Conservation (phyloP, 2,329 filamentous ascomycete species). For the Hypoxylon sp. region DNA sequence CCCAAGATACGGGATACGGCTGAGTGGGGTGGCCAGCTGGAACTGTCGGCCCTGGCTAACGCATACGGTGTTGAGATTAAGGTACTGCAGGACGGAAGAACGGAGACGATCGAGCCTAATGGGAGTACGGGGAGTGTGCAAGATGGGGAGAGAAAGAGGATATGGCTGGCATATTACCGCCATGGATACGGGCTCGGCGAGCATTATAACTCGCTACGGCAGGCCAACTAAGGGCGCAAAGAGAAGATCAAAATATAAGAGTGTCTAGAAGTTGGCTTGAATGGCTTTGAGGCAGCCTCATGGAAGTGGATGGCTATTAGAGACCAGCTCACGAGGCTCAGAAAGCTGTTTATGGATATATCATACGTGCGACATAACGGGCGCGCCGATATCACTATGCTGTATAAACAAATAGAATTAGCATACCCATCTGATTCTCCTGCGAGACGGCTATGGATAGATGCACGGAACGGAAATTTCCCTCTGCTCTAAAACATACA, state of each 20-base stretch:
- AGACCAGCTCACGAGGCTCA: neutral
- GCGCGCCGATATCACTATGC: neutral
- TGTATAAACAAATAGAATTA: neutral
- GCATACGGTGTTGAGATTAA: slow-evolving; percentile 85
- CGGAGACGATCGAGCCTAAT: slow-evolving; percentile 78
- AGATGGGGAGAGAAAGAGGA: slow-evolving; percentile 67
- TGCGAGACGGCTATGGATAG: neutral
- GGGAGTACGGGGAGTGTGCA: slow-evolving; percentile 58
- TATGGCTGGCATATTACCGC: slow-evolving; percentile 96
- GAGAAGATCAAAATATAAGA: neutral
- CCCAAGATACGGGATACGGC: slow-evolving; percentile 86
- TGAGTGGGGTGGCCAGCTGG: slow-evolving; percentile 96
- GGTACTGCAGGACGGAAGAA: slow-evolving; percentile 86
- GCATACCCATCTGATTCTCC: neutral
- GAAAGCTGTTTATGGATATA: neutral
- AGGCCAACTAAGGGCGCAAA: slow-evolving; percentile 48
- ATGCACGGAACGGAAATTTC: neutral
- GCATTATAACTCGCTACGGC: slow-evolving; percentile 92
- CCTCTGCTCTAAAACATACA: neutral
- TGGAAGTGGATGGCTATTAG: neutral
- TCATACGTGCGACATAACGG: neutral
- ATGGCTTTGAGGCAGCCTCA: neutral
- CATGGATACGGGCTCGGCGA: slow-evolving; percentile 95
- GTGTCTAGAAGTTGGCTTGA: neutral
- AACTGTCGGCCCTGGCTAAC: slow-evolving; percentile 86